A percentile compares a stretch with the other conserved stretches of the same genome.
phyloP scores from a whole-genome alignment of 2,329 filamentous ascomycete species.

The Monosporascus cannonballus region DNA sequence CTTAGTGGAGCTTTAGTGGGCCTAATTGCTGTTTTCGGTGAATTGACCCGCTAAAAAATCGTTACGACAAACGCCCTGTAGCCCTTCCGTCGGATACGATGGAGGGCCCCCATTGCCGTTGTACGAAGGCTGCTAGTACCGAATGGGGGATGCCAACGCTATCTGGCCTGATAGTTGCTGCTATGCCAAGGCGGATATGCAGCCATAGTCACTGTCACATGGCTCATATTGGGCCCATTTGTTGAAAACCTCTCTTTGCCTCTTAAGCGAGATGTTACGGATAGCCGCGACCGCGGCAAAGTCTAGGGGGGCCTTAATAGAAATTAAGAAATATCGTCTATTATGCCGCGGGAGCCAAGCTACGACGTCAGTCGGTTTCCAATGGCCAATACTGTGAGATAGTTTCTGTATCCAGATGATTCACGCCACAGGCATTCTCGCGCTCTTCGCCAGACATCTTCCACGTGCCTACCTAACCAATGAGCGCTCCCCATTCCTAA shows the following conservation, averaged over 20 bases:
- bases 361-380: neutral
- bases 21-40: too few species aligned
- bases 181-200: slow-evolving; percentile 9
- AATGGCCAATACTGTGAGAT: neutral
- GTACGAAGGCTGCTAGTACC: too few species aligned
- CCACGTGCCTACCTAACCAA: neutral
- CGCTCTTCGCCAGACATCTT: neutral
- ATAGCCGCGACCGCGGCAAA: neutral
- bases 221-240: slow-evolving; percentile 4
- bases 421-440: neutral
- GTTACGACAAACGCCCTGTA: too few species aligned
- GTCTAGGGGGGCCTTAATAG: neutral
- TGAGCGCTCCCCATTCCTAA: neutral
- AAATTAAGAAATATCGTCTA: neutral
- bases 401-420: neutral
- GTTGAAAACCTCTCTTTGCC: neutral
- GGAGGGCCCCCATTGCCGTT: too few species aligned
- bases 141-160: too few species aligned
- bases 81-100: too few species aligned
- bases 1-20: too few species aligned
- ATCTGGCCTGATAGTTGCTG: too few species aligned
- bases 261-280: slow-evolving; percentile 1
- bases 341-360: neutral
- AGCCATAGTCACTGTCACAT: slow-evolving; percentile 20
- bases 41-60: too few species aligned